phyloP scores from a whole-genome alignment of 2,329 filamentous ascomycete species.

The Ilyonectria mors-panacis region DNA sequence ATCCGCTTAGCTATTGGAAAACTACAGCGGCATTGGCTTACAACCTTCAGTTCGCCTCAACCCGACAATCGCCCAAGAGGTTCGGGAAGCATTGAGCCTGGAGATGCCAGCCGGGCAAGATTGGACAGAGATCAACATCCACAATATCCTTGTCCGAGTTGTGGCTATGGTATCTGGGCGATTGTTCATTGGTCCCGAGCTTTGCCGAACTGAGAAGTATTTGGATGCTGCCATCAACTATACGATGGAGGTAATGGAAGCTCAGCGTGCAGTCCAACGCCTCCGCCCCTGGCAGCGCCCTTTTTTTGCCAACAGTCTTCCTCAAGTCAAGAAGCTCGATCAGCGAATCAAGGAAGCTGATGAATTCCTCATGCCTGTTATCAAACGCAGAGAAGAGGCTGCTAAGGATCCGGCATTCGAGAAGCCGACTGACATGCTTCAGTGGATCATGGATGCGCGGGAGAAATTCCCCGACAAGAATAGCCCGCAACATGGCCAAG shows the following conservation, averaged over 20 bases:
- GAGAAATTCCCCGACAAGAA: slow-evolving; percentile 51
- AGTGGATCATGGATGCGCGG: slow-evolving; percentile 61
- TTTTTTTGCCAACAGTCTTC: slow-evolving; percentile 50
- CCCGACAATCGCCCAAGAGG: slow-evolving; percentile 56
- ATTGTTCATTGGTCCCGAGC: slow-evolving; percentile 63
- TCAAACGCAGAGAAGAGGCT: slow-evolving; percentile 49
- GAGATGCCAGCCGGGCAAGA: slow-evolving; percentile 55
- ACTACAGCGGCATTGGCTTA: not conserved
- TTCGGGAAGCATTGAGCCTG: slow-evolving; percentile 50
- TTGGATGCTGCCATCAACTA: slow-evolving; percentile 64
- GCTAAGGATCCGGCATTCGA: slow-evolving; percentile 30
- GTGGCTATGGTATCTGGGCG: slow-evolving; percentile 63
- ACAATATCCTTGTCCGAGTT: slow-evolving; percentile 59
- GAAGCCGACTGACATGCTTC: slow-evolving; percentile 63
- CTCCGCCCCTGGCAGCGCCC: slow-evolving; percentile 53
- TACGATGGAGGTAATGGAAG: slow-evolving; percentile 59
- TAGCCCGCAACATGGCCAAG: slow-evolving; percentile 55
- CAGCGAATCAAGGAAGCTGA: slow-evolving; percentile 51
- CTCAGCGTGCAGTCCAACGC: slow-evolving; percentile 48
- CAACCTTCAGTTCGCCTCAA: slow-evolving; percentile 48
- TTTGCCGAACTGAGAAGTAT: slow-evolving; percentile 61
- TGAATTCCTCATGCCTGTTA: slow-evolving; percentile 54
- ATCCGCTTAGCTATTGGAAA: not conserved
- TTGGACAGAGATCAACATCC: slow-evolving; percentile 60
- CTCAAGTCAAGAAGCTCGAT: slow-evolving; percentile 53